Evolutionary conservation across 1,284 basidiomycete species (phyloP).

Genomic region (Athelia sp.): DNA sequence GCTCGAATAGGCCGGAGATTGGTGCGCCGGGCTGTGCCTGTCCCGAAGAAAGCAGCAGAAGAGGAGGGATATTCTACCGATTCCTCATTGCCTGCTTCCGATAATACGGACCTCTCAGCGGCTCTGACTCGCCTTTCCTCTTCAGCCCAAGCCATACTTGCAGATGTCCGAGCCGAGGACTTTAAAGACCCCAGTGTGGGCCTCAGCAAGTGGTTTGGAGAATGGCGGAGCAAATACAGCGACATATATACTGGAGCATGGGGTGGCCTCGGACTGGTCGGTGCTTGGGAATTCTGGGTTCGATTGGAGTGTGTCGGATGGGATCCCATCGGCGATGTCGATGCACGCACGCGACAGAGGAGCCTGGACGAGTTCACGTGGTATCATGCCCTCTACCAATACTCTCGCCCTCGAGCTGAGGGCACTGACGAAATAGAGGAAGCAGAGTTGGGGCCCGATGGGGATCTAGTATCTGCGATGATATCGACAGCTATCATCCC

Average conservation of each 20-base stretch:
- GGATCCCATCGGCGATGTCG: slow-evolving; percentile 74
- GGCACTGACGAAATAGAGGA: slow-evolving; percentile 36
- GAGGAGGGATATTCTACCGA: slow-evolving; percentile 90
- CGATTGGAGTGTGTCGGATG: slow-evolving; percentile 83
- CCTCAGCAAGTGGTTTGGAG: slow-evolving; percentile 64
- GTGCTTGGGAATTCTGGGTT: slow-evolving; percentile 96
- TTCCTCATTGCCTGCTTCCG: slow-evolving; percentile 59
- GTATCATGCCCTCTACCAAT: slow-evolving; percentile 76
- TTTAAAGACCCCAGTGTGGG: slow-evolving; percentile 82
- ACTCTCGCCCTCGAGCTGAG: slow-evolving; percentile 54
- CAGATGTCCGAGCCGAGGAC: slow-evolving; percentile 85
- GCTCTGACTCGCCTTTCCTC: slow-evolving; percentile 56
- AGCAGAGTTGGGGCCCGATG: slow-evolving; percentile 70
- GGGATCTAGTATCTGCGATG: slow-evolving; percentile 86
- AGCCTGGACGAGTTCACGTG: slow-evolving; percentile 80
- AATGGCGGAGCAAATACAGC: slow-evolving; percentile 72
- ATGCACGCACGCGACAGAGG: slow-evolving; percentile 39
- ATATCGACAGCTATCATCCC: slow-evolving; percentile 82
- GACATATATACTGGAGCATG: slow-evolving; percentile 88
- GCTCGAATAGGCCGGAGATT: slow-evolving; percentile 48
- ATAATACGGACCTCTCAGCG: slow-evolving; percentile 64
- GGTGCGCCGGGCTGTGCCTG: slow-evolving; percentile 29
- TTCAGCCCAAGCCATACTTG: slow-evolving; percentile 55
- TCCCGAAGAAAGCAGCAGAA: slow-evolving; percentile 24
- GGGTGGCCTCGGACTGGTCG: slow-evolving; percentile 85